Percentiles rank a stretch among this genome's conserved stretches.
These are phyloP conservation scores for Picea abies DNA, from an alignment of 83 land plant genomes.

Conservation along the genomic window DNA sequence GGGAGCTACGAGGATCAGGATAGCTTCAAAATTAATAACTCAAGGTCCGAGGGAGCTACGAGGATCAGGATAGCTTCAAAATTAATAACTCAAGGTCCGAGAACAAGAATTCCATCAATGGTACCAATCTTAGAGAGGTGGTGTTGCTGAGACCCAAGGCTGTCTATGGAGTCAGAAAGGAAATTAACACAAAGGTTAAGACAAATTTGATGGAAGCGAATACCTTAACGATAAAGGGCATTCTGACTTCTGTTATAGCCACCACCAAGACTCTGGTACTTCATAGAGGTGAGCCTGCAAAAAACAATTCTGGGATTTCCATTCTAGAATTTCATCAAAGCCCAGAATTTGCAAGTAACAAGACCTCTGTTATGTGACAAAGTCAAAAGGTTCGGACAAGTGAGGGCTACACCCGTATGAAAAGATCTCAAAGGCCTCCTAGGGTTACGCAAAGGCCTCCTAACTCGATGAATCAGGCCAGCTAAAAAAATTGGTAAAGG, in stretches of 20 bases:
- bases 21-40: neutral
- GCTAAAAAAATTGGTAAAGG: neutral
- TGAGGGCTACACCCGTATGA: neutral
- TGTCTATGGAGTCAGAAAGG: neutral
- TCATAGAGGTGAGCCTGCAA: neutral
- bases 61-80: neutral
- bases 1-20: neutral
- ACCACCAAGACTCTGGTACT: neutral
- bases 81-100: neutral
- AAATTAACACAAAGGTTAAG: neutral
- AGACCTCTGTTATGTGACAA: neutral
- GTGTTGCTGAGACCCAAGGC: neutral
- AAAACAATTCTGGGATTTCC: neutral
- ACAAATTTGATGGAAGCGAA: neutral
- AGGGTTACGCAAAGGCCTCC: neutral
- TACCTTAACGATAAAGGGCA: neutral
- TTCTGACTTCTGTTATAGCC: neutral
- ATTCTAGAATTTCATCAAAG: neutral
- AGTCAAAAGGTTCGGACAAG: neutral
- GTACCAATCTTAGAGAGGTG: neutral
- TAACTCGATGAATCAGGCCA: neutral
- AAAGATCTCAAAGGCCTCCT: neutral
- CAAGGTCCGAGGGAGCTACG: neutral
- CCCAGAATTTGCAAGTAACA: neutral
- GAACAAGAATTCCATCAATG: conserved; percentile 5